Conservation (phyloP, 768 basidiomycete genomes). For the Suillus paluster region DNA sequence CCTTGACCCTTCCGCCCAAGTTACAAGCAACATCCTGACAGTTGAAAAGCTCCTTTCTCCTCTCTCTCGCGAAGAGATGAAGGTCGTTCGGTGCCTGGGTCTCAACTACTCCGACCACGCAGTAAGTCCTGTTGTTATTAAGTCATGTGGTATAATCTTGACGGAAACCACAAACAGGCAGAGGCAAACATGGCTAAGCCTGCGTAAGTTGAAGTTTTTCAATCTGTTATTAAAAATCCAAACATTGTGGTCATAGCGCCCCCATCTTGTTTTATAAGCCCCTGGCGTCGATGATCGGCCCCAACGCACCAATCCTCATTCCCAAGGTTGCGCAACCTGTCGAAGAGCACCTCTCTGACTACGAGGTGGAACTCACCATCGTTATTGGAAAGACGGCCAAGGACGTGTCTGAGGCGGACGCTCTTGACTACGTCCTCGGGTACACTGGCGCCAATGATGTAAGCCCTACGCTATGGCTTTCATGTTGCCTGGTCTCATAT, state of each 20-base stretch:
- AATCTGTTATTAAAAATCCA: background rate
- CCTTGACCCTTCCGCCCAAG: slow-evolving; percentile 65
- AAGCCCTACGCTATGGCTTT: slow-evolving; percentile 12
- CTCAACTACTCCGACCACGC: slow-evolving; percentile 89
- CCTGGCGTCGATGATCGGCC: slow-evolving; percentile 68
- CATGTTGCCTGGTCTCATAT: background rate
- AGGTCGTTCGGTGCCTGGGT: slow-evolving; percentile 75
- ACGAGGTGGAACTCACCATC: slow-evolving; percentile 81
- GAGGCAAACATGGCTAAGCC: slow-evolving; percentile 70
- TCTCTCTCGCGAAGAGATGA: slow-evolving; percentile 66
- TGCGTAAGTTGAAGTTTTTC: slow-evolving; percentile 44
- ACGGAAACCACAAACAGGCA: slow-evolving; percentile 42
- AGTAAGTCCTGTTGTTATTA: slow-evolving; percentile 38
- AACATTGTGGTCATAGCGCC: slow-evolving; percentile 42
- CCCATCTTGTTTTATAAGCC: slow-evolving; percentile 86
- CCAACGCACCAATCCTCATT: slow-evolving; percentile 64
- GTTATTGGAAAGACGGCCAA: slow-evolving; percentile 84
- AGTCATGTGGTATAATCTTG: background rate
- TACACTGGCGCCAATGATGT: slow-evolving; percentile 86
- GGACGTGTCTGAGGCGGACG: slow-evolving; percentile 79
- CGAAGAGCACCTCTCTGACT: slow-evolving; percentile 74
- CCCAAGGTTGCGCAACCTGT: slow-evolving; percentile 73
- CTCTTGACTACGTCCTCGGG: slow-evolving; percentile 84
- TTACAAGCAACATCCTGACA: slow-evolving; percentile 66
- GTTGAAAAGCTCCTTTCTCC: slow-evolving; percentile 74